phyloP scores from a whole-genome alignment of 2,329 filamentous ascomycete species.

The Claviceps purpurea region DNA sequence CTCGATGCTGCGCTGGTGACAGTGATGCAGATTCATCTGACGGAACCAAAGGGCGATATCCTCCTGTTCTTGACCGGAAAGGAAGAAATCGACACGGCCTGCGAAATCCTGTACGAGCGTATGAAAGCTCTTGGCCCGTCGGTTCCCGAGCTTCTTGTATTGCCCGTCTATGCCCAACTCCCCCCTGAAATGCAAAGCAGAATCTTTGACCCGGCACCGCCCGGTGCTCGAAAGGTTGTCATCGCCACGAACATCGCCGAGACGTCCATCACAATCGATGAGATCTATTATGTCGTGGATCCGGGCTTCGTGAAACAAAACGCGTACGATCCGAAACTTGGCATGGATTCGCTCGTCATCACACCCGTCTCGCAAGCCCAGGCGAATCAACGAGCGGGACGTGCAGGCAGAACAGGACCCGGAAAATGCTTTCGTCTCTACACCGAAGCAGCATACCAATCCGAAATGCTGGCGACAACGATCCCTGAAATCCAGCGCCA shows the following conservation, averaged over 20 bases:
- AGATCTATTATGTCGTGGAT: constrained; percentile 94
- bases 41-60: constrained; percentile 84
- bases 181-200: constrained; percentile 86
- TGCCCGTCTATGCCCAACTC: constrained; percentile 91
- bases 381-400: constrained; percentile 83
- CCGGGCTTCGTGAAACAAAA: constrained; percentile 97
- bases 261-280: constrained; percentile 94
- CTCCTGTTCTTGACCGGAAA: constrained; percentile 94
- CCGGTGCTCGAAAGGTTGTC: constrained; percentile 80
- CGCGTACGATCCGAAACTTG: constrained; percentile 89
- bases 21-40: constrained; percentile 95
- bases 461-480: constrained; percentile 90
- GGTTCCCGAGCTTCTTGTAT: constrained; percentile 81
- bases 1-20: constrained; percentile 88
- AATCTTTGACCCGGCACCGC: constrained; percentile 87
- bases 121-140: constrained; percentile 90
- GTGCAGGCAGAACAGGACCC: constrained; percentile 86
- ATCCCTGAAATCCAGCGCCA: constrained; percentile 95
- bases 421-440: constrained; percentile 95
- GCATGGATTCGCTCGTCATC: constrained; percentile 93
- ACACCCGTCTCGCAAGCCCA: constrained; percentile 95
- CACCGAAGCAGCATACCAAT: constrained; percentile 88
- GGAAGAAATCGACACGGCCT: constrained; percentile 93
- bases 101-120: constrained; percentile 82
- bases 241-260: constrained; percentile 98